Evolutionary conservation across 2,329 filamentous ascomycete species (phyloP).

Genomic region (Colletotrichum sp.): DNA sequence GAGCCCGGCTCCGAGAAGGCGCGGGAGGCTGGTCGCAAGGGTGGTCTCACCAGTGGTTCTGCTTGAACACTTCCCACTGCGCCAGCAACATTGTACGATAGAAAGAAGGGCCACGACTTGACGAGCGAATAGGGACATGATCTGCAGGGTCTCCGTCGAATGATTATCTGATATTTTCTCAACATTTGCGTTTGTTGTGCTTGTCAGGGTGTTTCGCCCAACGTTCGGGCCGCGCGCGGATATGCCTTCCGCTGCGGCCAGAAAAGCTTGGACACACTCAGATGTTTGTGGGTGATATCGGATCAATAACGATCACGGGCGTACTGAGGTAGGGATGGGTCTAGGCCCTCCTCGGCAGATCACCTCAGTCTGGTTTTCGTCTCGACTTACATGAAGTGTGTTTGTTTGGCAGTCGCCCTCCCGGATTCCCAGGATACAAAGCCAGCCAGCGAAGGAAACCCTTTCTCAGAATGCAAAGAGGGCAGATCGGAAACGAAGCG

Average conservation of each 20-base stretch:
- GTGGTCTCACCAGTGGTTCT: slow-evolving; percentile 35
- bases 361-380: not conserved
- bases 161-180: not conserved
- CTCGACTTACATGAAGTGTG: not conserved
- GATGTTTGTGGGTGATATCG: not conserved
- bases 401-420: not conserved
- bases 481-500: not conserved
- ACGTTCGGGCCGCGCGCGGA: not conserved
- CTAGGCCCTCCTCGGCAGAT: not conserved
- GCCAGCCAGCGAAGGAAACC: not conserved
- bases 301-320: not conserved
- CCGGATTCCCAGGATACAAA: not conserved
- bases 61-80: not conserved
- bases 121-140: not conserved
- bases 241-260: not conserved
- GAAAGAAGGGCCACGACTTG: not conserved
- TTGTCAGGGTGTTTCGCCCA: not conserved
- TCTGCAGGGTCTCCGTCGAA: not conserved
- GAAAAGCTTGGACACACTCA: not conserved
- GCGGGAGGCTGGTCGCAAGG: slow-evolving; percentile 59
- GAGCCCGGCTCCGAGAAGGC: slow-evolving; percentile 57
- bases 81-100: not conserved
- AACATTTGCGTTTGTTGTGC: not conserved
- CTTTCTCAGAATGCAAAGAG: not conserved
- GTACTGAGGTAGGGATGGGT: not conserved